Base-by-base conservation (phyloP, 1,284 basidiomycete genomes). In the Rhodotorula glutinis region DNA sequence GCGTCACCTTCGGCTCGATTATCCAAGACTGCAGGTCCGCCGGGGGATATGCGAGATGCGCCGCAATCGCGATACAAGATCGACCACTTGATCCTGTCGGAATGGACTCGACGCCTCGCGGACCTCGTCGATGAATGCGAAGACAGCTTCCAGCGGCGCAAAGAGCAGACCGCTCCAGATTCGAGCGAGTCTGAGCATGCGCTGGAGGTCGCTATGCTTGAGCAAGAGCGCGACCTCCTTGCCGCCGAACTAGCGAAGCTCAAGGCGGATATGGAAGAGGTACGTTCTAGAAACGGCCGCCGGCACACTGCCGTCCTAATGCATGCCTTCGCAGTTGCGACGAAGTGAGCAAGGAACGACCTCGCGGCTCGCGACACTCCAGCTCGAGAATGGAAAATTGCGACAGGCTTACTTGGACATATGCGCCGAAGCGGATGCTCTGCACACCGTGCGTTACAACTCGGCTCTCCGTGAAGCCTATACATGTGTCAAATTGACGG, bases 191-290 rank as follows among this genome's bases (percentile, higher is more conserved):
- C 46, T 47, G 43, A 44, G 9, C 14, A 16, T 21, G 14, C 53
- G 17, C 53, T 68, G 27, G 70, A 71, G 51, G 30, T 65, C 3
- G 67, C 56, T 25, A 62, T 66, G 62, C 62, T 71, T 25, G 64
- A 66, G 41, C 58, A 66, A 38, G 70, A 71, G 52, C 60, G 70
- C 19, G 70, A 71, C 38, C 25, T 69, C 44, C 19, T 71, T 16
- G 53, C 62, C 3, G 70, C 67, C 3, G 62, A 71, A 27, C 33
- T 69, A 16, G 43, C 44, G 11, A 60, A 58, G n/a, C 41, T 66
- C 8, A 71, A 69, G 54, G 61, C 66, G 7, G 66, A 66, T 11
- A 43, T 47, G 2, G 33, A 43, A 0, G 27, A 33, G 8, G 70
- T 71, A 23, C 44, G 61, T 17, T 3, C 14, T 14, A 51, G 27